Conservation (phyloP, 768 basidiomycete species). For the Suillus brevipes region DNA sequence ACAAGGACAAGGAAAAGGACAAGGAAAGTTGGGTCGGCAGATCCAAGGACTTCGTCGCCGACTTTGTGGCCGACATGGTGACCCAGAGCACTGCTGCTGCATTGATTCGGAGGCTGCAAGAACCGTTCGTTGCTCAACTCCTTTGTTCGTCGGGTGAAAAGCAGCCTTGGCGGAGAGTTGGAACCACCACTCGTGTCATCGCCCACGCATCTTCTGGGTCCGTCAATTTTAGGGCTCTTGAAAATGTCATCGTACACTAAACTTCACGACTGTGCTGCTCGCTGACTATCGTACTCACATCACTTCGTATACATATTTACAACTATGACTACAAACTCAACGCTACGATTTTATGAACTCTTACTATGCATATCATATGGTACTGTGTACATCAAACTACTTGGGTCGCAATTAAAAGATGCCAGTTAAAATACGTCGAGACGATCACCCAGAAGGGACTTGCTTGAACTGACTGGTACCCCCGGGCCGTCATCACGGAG, state of each 20-base stretch:
- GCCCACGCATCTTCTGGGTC: conserved; percentile 3
- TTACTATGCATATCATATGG: too few relatives aligned
- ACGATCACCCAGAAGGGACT: too few relatives aligned
- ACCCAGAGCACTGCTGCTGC: not conserved
- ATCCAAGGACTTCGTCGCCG: not conserved
- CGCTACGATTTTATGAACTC: not conserved
- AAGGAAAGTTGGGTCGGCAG: conserved; percentile 2
- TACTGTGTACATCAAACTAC: not conserved
- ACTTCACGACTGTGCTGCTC: not conserved
- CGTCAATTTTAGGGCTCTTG: not conserved
- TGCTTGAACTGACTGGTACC: too few relatives aligned
- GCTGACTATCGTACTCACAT: not conserved
- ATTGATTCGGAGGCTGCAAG: conserved; percentile 7
- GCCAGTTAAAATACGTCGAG: not conserved
- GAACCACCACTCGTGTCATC: not conserved
- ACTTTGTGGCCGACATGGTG: not conserved
- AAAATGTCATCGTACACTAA: not conserved
- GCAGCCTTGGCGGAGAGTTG: conserved; percentile 3
- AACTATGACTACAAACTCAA: not conserved
- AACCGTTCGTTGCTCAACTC: conserved; percentile 9
- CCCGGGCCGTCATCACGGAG: too few relatives aligned
- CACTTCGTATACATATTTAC: not conserved
- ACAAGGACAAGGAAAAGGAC: not conserved
- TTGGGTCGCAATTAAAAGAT: not conserved
- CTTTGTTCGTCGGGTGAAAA: not conserved